These are phyloP conservation scores for Magnaporthiopsis incrustans DNA, from an alignment of 2,329 filamentous ascomycete species.

Conservation along the genomic window DNA sequence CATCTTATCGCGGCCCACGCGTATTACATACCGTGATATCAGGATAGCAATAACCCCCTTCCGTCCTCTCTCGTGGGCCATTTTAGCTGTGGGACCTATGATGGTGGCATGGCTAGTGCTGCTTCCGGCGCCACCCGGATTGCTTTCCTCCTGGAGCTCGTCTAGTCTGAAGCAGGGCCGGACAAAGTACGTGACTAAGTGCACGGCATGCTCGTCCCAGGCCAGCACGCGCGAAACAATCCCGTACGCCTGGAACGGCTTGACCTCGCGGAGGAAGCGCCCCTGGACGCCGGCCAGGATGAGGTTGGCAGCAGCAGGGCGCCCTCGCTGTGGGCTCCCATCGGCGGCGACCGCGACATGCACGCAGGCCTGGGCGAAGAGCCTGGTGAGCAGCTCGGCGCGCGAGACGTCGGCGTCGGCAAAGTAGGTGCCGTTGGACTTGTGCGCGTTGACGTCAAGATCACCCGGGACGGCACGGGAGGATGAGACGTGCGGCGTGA, in stretches of 20 bases:
- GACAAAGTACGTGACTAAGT: neutral
- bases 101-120: too few relatives aligned
- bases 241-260: neutral
- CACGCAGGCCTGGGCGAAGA: neutral
- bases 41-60: neutral
- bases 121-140: too few relatives aligned
- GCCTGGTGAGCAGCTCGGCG: neutral
- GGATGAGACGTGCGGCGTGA: too few relatives aligned
- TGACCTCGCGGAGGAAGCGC: neutral
- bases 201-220: neutral
- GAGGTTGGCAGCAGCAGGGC: neutral
- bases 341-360: neutral
- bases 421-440: neutral
- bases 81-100: neutral
- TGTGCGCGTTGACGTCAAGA: neutral
- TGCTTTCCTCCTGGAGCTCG: neutral
- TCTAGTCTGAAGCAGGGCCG: neutral
- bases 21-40: neutral
- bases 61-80: neutral
- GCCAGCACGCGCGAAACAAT: neutral
- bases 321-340: neutral
- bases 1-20: neutral
- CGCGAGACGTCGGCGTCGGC: slow-evolving; percentile 1
- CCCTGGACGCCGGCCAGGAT: neutral
- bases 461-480: too few relatives aligned